Evolutionary conservation across 257 asterid species (phyloP).

Genomic region (Ehretia macrophylla): DNA sequence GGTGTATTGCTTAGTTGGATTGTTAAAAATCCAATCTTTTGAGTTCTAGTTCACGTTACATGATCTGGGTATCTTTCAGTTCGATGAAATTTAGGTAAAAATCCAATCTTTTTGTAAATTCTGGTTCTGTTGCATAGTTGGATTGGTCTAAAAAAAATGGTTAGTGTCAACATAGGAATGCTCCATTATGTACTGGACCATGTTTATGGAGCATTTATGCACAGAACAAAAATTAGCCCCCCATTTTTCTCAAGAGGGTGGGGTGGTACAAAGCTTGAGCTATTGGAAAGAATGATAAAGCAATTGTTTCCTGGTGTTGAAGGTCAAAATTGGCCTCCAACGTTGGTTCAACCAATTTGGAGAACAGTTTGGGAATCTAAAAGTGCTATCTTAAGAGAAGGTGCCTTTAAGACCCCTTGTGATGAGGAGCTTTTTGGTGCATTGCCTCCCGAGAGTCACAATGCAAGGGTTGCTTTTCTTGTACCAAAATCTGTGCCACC

Average conservation of each 20-base stretch:
- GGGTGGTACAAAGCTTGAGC: constrained; percentile 96
- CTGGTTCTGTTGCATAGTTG: constrained; percentile 11
- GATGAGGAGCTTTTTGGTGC: constrained; percentile 70
- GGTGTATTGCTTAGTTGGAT: background rate
- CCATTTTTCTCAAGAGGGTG: constrained; percentile 85
- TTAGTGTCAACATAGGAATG: constrained; percentile 74
- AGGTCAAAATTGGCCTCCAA: constrained; percentile 78
- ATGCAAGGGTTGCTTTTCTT: constrained; percentile 85
- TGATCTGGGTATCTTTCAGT: constrained; percentile 16
- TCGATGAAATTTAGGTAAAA: constrained; percentile 16
- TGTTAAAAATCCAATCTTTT: background rate
- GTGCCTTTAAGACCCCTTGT: constrained; percentile 79
- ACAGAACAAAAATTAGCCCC: constrained; percentile 78
- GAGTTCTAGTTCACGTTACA: constrained; percentile 2
- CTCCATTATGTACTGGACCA: constrained; percentile 82
- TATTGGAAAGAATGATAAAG: constrained; percentile 67
- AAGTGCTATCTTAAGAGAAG: constrained; percentile 74
- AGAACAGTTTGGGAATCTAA: constrained; percentile 86
- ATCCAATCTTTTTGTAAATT: constrained; percentile 2
- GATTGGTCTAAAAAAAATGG: constrained; percentile 34
- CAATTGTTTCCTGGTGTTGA: constrained; percentile 67
- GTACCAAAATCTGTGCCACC: constrained; percentile 57
- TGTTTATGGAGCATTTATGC: constrained; percentile 86
- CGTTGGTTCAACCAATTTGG: constrained; percentile 67
- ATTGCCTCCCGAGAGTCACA: constrained; percentile 88